Percentiles rank a stretch among this genome's conserved stretches.
phyloP scores from a whole-genome alignment of 805 yeast genomes.

The Metschnikowia corniflorae region DNA sequence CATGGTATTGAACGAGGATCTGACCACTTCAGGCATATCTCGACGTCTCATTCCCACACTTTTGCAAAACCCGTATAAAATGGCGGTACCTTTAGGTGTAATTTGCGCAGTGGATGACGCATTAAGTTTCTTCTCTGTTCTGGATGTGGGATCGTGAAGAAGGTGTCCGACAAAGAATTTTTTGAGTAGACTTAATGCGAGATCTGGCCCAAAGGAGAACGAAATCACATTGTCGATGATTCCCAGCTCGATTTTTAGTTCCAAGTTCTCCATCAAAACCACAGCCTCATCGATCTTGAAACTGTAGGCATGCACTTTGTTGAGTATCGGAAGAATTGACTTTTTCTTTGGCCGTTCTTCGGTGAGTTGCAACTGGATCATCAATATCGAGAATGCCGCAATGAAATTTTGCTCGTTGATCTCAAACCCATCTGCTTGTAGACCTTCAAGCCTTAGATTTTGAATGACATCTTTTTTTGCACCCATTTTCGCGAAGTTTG shows the following conservation, averaged over 20 bases:
- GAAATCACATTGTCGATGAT: conserved; percentile 50
- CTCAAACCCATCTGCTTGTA: conserved; percentile 6
- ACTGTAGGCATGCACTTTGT: conserved; percentile 44
- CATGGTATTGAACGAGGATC: conserved; percentile 67
- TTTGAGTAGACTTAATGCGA: conserved; percentile 43
- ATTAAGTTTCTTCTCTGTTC: conserved; percentile 54
- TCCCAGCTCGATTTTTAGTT: conserved; percentile 45
- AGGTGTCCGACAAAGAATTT: conserved; percentile 59
- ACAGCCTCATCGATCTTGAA: conserved; percentile 55
- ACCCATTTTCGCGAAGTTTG: too few species aligned
- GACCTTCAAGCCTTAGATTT: conserved; percentile 1
- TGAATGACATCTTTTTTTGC: conserved; percentile 3
- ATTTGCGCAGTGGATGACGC: conserved; percentile 58
- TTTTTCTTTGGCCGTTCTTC: conserved; percentile 15
- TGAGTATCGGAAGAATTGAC: conserved; percentile 22
- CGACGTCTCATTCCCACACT: conserved; percentile 48
- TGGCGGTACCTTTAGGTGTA: conserved; percentile 84
- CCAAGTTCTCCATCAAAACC: conserved; percentile 45
- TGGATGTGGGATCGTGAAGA: conserved; percentile 70
- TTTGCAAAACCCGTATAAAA: conserved; percentile 58
- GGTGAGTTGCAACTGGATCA: conserved; percentile 35
- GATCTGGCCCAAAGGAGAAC: conserved; percentile 48
- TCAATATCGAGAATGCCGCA: conserved; percentile 52
- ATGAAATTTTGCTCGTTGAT: conserved; percentile 55
- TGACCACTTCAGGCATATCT: conserved; percentile 44